Evolutionary conservation across 345 rosid genomes (phyloP).

Genomic region (Murraya koenigii): DNA sequence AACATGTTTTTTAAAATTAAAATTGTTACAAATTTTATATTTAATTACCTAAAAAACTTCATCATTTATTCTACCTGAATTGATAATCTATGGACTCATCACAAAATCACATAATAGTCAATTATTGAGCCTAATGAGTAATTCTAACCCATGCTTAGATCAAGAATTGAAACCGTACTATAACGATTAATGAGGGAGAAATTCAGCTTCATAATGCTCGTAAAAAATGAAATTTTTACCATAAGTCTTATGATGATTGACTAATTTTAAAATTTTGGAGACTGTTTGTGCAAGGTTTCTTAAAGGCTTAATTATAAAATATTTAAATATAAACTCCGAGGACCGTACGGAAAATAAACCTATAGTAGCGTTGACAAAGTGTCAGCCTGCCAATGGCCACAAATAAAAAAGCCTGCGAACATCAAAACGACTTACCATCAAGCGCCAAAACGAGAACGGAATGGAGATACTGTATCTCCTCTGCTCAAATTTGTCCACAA

Average conservation of each 20-base stretch:
- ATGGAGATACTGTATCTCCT: constrained; percentile 56
- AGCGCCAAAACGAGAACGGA: background rate
- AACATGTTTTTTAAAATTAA: too few species aligned
- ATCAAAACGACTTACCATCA: background rate
- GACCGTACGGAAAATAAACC: background rate
- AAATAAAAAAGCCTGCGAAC: background rate
- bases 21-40: too few species aligned
- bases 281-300: background rate
- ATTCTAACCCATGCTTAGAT: too few species aligned
- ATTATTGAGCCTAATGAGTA: too few species aligned
- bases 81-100: too few species aligned
- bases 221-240: background rate
- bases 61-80: too few species aligned
- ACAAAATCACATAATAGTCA: too few species aligned
- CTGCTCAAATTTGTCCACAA: constrained; percentile 33
- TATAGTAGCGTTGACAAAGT: background rate
- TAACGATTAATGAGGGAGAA: background rate
- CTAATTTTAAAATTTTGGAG: background rate
- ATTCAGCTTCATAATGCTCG: background rate
- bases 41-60: too few species aligned
- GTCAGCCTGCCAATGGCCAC: background rate
- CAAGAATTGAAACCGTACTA: too few species aligned
- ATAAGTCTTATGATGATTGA: too few species aligned
- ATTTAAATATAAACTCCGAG: background rate
- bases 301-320: background rate